Conservation (phyloP, 1,284 basidiomycete species). For the Abortiporus biennis region DNA sequence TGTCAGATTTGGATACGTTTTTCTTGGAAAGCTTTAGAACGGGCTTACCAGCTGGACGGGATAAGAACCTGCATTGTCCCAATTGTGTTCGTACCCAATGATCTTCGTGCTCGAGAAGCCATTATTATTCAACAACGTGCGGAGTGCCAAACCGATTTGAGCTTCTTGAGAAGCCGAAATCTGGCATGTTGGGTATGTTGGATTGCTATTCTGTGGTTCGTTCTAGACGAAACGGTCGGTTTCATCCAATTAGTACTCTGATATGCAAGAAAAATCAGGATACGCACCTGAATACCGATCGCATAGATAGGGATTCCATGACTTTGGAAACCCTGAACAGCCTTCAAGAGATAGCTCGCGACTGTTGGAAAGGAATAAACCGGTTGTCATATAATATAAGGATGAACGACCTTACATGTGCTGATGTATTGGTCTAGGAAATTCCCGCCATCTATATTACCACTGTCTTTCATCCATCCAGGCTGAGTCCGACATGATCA, state of each 20-base stretch:
- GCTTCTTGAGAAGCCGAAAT: conserved; percentile 36
- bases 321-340: conserved; percentile 37
- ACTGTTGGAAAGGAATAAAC: conserved; percentile 26
- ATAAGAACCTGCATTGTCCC: conserved; percentile 41
- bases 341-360: conserved; percentile 41
- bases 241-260: conserved; percentile 28
- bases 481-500: conserved; percentile 26
- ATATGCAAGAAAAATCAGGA: not conserved
- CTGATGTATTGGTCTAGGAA: conserved; percentile 30
- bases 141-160: conserved; percentile 33
- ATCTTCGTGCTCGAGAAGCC: conserved; percentile 37
- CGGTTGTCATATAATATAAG: not conserved
- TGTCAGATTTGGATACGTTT: not conserved
- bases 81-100: conserved; percentile 46
- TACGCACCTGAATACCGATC: conserved; percentile 39
- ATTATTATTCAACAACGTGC: conserved; percentile 38
- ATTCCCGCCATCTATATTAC: conserved; percentile 38
- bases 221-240: conserved; percentile 33
- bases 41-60: conserved; percentile 39
- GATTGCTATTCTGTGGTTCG: conserved; percentile 40
- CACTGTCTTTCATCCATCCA: conserved; percentile 45
- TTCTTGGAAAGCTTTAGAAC: not conserved
- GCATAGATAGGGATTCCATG: conserved; percentile 38
- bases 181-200: conserved; percentile 38
- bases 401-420: conserved; percentile 28